These are phyloP conservation scores for Yamadazyma jaroonii DNA, from an alignment of 1,139 yeast species.

Conservation along the genomic window DNA sequence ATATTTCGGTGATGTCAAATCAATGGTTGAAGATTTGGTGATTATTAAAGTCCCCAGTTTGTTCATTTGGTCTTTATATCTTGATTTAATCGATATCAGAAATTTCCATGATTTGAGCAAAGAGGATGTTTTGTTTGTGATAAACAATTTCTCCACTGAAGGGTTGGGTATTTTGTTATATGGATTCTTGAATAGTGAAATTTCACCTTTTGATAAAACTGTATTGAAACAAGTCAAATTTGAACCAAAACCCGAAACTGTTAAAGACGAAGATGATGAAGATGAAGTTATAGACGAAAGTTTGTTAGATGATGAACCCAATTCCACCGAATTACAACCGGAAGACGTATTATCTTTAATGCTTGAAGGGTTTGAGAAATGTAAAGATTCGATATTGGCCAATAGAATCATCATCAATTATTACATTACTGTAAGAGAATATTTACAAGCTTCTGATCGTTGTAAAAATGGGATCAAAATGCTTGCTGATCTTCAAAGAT, in stretches of 20 bases:
- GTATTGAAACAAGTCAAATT: slow-evolving; percentile 15
- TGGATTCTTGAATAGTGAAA: slow-evolving; percentile 61
- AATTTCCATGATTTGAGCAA: slow-evolving; percentile 49
- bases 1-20: slow-evolving; percentile 44
- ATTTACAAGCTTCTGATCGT: slow-evolving; percentile 56
- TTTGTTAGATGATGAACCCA: slow-evolving; percentile 9
- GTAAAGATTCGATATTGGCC: slow-evolving; percentile 54
- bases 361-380: slow-evolving; percentile 49
- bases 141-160: slow-evolving; percentile 55
- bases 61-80: slow-evolving; percentile 70
- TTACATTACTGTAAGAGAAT: slow-evolving; percentile 61
- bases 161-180: slow-evolving; percentile 65
- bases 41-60: slow-evolving; percentile 58
- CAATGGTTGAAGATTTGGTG: slow-evolving; percentile 71
- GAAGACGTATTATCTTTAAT: slow-evolving; percentile 55
- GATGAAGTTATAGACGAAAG: slow-evolving; percentile 15
- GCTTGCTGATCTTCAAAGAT: slow-evolving; percentile 47
- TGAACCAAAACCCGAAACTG: slow-evolving; percentile 6
- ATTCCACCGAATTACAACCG: slow-evolving; percentile 27
- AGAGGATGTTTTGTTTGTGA: slow-evolving; percentile 45
- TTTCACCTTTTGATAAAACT: slow-evolving; percentile 55
- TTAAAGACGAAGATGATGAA: slow-evolving; percentile 19
- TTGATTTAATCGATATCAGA: slow-evolving; percentile 71
- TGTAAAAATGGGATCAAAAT: slow-evolving; percentile 62
- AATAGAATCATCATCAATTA: slow-evolving; percentile 64